Percentiles rank a stretch among this genome's conserved stretches.
These are phyloP conservation scores for Sclerotinia minor DNA, from an alignment of 2,329 filamentous ascomycete genomes.

Conservation along the genomic window DNA sequence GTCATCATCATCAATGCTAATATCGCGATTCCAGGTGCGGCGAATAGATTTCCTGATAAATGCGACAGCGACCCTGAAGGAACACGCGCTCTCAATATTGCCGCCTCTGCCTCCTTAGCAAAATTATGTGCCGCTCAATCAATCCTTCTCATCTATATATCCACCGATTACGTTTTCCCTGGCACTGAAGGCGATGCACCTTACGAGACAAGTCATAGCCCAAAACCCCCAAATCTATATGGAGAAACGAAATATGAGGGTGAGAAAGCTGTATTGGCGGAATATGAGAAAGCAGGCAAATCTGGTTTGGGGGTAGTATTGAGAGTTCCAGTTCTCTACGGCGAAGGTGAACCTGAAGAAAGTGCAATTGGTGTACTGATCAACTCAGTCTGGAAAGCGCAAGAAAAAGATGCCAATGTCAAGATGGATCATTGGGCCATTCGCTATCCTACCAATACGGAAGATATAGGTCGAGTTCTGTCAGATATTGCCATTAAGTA, in stretches of 20 bases:
- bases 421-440: slow-evolving; percentile 86
- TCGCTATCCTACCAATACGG: slow-evolving; percentile 84
- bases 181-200: slow-evolving; percentile 78
- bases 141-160: slow-evolving; percentile 73
- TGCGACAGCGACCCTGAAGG: slow-evolving; percentile 77
- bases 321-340: slow-evolving; percentile 82
- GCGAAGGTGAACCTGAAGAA: slow-evolving; percentile 70
- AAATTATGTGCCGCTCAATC: slow-evolving; percentile 61
- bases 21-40: slow-evolving; percentile 61
- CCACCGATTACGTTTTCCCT: slow-evolving; percentile 79
- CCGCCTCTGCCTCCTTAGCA: slow-evolving; percentile 67
- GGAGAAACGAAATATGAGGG: slow-evolving; percentile 73
- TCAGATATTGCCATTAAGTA: slow-evolving; percentile 72
- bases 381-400: slow-evolving; percentile 72
- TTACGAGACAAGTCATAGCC: slow-evolving; percentile 66
- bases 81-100: slow-evolving; percentile 72
- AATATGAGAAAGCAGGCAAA: slow-evolving; percentile 51
- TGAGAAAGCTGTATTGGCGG: slow-evolving; percentile 67
- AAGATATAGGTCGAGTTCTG: slow-evolving; percentile 74
- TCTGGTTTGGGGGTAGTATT: slow-evolving; percentile 65
- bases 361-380: slow-evolving; percentile 82
- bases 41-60: slow-evolving; percentile 84
- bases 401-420: slow-evolving; percentile 60
- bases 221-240: slow-evolving; percentile 73
- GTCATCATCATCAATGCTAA: not conserved